Percentiles rank a stretch among this genome's conserved stretches.
Evolutionary conservation across 192 early-diverging fungal species (phyloP).

Genomic region (Gigaspora rosea): DNA sequence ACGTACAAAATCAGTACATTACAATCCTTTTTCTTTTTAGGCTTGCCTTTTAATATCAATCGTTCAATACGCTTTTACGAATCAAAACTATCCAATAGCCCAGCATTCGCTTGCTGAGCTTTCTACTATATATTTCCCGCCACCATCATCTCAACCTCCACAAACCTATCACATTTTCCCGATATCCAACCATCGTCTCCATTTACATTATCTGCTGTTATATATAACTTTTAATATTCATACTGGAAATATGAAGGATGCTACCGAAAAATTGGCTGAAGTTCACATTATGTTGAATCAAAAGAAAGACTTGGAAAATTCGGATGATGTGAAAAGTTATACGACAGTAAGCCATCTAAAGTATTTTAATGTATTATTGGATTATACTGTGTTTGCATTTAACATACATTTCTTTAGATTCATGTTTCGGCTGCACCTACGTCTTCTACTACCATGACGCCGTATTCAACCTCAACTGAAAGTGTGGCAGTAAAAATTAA

Average conservation of each 20-base stretch:
- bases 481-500: slow-evolving; percentile 25
- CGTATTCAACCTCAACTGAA: background rate
- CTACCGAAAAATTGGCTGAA: slow-evolving; percentile 28
- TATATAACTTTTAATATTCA: slow-evolving; percentile 33
- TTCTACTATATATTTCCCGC: slow-evolving; percentile 32
- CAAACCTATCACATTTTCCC: slow-evolving; percentile 24
- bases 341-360: slow-evolving; percentile 19
- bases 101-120: slow-evolving; percentile 27
- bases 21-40: background rate
- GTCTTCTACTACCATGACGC: background rate
- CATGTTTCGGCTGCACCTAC: slow-evolving; percentile 23
- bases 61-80: slow-evolving; percentile 32
- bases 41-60: slow-evolving; percentile 32
- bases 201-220: slow-evolving; percentile 33
- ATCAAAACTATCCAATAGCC: slow-evolving; percentile 20
- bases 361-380: background rate
- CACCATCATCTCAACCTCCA: slow-evolving; percentile 9
- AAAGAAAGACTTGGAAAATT: slow-evolving; percentile 1
- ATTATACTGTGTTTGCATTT: background rate
- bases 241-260: slow-evolving; percentile 30
- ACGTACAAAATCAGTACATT: background rate
- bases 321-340: slow-evolving; percentile 21
- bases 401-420: slow-evolving; percentile 6
- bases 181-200: slow-evolving; percentile 25
- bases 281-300: slow-evolving; percentile 32